phyloP scores from a whole-genome alignment of 169 alveolate genomes.

The Cryptosporidium ryanae region DNA sequence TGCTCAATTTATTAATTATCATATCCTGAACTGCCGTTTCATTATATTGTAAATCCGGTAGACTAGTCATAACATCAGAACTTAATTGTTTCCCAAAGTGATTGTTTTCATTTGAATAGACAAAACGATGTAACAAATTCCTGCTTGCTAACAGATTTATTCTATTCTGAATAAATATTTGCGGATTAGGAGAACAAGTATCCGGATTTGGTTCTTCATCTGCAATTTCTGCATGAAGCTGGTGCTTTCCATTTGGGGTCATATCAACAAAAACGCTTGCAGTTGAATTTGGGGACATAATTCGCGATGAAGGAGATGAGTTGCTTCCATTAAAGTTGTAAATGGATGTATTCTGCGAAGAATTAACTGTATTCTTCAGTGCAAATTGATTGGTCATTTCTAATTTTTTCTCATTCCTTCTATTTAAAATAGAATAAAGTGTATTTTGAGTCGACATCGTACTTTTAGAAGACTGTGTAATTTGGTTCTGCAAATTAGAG shows the following conservation, averaged over 20 bases:
- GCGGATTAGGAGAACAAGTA: slow-evolving; percentile 69
- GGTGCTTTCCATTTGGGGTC: slow-evolving; percentile 69
- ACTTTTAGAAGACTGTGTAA: slow-evolving; percentile 11
- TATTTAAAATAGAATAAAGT: slow-evolving; percentile 25
- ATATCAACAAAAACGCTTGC: slow-evolving; percentile 68
- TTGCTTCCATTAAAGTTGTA: slow-evolving; percentile 16
- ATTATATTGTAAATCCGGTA: slow-evolving; percentile 70
- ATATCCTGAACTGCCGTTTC: slow-evolving; percentile 73
- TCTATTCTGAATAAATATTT: slow-evolving; percentile 23
- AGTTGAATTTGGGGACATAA: slow-evolving; percentile 64
- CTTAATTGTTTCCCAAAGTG: slow-evolving; percentile 45
- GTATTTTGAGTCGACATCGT: slow-evolving; percentile 25
- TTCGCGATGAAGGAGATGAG: slow-evolving; percentile 65
- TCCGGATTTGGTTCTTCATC: slow-evolving; percentile 74
- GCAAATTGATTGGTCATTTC: slow-evolving; percentile 52
- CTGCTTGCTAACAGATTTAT: slow-evolving; percentile 65
- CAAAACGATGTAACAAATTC: slow-evolving; percentile 34
- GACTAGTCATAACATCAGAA: slow-evolving; percentile 44
- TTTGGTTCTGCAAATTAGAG: slow-evolving; percentile 8
- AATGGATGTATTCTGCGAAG: slow-evolving; percentile 16
- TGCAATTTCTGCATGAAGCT: slow-evolving; percentile 57
- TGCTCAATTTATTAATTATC: slow-evolving; percentile 59
- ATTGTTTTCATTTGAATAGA: slow-evolving; percentile 43
- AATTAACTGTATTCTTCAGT: slow-evolving; percentile 7
- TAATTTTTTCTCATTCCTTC: slow-evolving; percentile 17